phyloP scores from a whole-genome alignment of 345 rosid genomes.

The Murraya paniculata region DNA sequence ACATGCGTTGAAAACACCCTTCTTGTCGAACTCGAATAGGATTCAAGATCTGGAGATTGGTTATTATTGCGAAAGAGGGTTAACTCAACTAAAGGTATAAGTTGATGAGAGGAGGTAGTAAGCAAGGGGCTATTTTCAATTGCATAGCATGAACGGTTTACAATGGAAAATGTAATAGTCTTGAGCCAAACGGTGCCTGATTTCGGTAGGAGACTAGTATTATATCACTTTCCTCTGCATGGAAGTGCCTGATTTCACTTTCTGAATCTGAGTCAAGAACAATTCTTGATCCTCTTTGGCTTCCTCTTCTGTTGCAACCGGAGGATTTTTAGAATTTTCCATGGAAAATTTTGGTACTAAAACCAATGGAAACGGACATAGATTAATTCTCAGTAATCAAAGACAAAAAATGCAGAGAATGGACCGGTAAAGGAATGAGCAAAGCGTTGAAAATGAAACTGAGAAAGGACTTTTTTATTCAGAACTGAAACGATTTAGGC shows the following conservation, averaged over 20 bases:
- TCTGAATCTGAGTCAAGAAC: neutral
- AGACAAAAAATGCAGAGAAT: too few species aligned
- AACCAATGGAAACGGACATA: too few species aligned
- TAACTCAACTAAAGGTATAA: neutral
- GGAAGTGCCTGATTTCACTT: neutral
- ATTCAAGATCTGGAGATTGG: neutral
- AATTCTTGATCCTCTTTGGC: neutral
- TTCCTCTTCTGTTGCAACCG: neutral
- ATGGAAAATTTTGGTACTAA: too few species aligned
- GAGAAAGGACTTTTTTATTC: too few species aligned
- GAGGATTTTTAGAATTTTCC: too few species aligned
- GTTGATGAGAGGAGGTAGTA: neutral
- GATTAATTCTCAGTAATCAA: too few species aligned
- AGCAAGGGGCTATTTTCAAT: neutral
- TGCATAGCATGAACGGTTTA: constrained; percentile 7
- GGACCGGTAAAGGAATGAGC: too few species aligned
- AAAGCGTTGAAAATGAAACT: too few species aligned
- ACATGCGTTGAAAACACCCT: constrained; percentile 21
- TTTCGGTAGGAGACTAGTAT: constrained; percentile 23
- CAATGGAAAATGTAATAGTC: constrained; percentile 20
- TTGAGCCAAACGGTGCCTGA: constrained; percentile 28
- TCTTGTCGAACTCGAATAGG: neutral
- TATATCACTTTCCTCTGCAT: constrained; percentile 19
- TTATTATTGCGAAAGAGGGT: neutral
- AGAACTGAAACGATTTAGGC: too few species aligned